Conservation (phyloP, 2,329 filamentous ascomycete species). For the Penicillium sclerotigenum region DNA sequence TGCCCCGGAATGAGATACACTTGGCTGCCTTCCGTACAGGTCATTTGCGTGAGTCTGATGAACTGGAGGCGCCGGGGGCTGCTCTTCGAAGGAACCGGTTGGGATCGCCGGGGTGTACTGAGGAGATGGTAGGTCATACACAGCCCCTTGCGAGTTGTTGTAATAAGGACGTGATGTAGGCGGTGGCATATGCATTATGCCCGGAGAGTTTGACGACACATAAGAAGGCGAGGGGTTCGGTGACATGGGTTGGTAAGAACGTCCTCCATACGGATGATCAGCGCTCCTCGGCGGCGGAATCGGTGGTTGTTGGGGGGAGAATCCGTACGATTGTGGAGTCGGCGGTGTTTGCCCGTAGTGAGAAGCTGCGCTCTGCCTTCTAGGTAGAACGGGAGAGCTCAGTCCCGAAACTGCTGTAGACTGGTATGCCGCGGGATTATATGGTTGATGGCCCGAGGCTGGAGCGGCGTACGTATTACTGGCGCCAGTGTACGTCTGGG, state of each 20-base stretch:
- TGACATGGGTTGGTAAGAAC: constrained; percentile 32
- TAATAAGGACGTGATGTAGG: constrained; percentile 25
- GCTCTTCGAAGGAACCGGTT: constrained; percentile 26
- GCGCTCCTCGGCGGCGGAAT: constrained; percentile 39
- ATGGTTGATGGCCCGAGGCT: constrained; percentile 41
- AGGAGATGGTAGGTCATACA: constrained; percentile 25
- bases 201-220: constrained; percentile 24
- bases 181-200: constrained; percentile 14
- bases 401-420: constrained; percentile 31
- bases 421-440: constrained; percentile 52
- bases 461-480: constrained; percentile 27
- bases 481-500: constrained; percentile 55
- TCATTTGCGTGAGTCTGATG: constrained; percentile 29
- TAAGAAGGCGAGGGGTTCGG: constrained; percentile 23
- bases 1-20: constrained; percentile 31
- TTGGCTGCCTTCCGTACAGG: constrained; percentile 26
- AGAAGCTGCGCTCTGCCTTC: constrained; percentile 30
- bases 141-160: constrained; percentile 21
- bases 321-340: constrained; percentile 34
- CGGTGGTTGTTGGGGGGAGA: constrained; percentile 35
- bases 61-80: constrained; percentile 34
- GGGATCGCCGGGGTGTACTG: constrained; percentile 19
- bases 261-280: constrained; percentile 39
- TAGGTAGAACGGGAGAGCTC: constrained; percentile 33
- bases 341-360: constrained; percentile 30